These are phyloP conservation scores for Tolypocladium paradoxum DNA, from an alignment of 2,329 filamentous ascomycete species.

Conservation along the genomic window DNA sequence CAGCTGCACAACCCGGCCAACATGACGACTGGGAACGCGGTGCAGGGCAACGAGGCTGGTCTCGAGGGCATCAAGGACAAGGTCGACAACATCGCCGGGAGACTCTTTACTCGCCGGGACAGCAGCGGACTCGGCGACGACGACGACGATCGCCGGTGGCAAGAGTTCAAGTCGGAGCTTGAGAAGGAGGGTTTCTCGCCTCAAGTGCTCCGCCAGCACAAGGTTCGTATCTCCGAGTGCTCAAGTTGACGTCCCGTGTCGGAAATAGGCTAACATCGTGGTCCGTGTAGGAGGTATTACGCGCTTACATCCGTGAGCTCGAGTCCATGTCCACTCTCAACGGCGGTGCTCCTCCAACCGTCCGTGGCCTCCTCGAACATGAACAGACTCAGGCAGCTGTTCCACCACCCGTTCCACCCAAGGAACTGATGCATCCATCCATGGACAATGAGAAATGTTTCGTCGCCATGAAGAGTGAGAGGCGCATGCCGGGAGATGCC, in stretches of 20 bases:
- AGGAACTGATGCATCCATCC: constrained; percentile 14
- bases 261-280: background rate
- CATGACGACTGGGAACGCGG: constrained; percentile 17
- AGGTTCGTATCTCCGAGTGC: constrained; percentile 31
- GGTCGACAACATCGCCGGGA: constrained; percentile 44
- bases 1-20: constrained; percentile 39
- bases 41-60: constrained; percentile 25
- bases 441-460: constrained; percentile 31
- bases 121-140: constrained; percentile 27
- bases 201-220: constrained; percentile 43
- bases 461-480: constrained; percentile 26
- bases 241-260: background rate
- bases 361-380: constrained; percentile 44
- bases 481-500: constrained; percentile 21
- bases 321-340: constrained; percentile 35
- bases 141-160: constrained; percentile 46
- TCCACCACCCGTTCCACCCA: constrained; percentile 5
- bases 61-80: constrained; percentile 49
- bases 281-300: constrained; percentile 38
- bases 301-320: constrained; percentile 51
- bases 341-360: constrained; percentile 34
- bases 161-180: constrained; percentile 46
- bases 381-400: constrained; percentile 20
- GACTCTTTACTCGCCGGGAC: constrained; percentile 34
- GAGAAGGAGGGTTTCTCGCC: constrained; percentile 47